Evolutionary conservation across 306 rosid species (phyloP), one percentile per base, ranked within the genome.

Genomic region (Senna siamea): DNA sequence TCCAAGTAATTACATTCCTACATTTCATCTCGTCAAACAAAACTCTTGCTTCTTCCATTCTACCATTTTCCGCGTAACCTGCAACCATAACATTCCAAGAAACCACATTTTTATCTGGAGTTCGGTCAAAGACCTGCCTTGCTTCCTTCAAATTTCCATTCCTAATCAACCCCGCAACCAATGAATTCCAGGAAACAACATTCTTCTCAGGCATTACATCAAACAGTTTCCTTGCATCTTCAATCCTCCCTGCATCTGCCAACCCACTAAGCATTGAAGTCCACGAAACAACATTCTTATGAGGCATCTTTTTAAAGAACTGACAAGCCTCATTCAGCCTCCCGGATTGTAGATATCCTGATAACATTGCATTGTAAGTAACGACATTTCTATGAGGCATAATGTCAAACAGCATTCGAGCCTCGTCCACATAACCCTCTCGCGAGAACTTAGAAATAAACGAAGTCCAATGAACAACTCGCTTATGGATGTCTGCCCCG

Each of bases 281-380:
- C 96, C 97, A 92, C 7, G 97, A 89, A 13, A 92, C 84, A n/a
- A 87, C 92, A 15, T 87, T 92, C 78, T 81, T 87, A 78, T 79
- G 81, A 4, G 87, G 87, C 90, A 92, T 87, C 70, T 14, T 73
- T 7, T 78, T 37, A 35, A 92, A 92, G 20, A 89, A 81, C 17
- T 51, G 28, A 12, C 43, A 78, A 58, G 88, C 93, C 57, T 86
- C 83, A n/a, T 56, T 37, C 15, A 86, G 61, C 86, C 82, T 83
- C 62, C 92, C 87, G 0, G 60, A 79, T 48, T 82, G 89, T 10
- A 86, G 66, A 53, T 92, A 89, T 14, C 85, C 90, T 0, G 92
- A 79, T 60, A 92, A 51, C 93, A 89, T 89, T 2, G 90, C 92
- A 28, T 89, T 92, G 54, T 62, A 70, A 44, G 87, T 83, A 35